phyloP scores from a whole-genome alignment of 208 protist genomes.

The Acanthamoeba divionensis region DNA sequence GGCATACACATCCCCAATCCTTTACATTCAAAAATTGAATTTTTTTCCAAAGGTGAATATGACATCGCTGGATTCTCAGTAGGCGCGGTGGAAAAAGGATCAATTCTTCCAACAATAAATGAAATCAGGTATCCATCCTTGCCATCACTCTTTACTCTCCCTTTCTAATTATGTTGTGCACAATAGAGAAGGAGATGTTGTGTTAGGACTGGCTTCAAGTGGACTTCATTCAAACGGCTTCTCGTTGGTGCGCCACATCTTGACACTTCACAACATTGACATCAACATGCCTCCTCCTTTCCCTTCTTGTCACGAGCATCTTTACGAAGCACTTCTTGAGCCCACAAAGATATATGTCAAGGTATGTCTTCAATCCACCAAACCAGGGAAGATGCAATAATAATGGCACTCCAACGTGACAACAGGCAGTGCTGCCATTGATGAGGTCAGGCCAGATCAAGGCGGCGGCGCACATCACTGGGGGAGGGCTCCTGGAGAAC shows the following conservation, averaged over 20 bases:
- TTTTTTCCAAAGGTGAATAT: constrained; percentile 73
- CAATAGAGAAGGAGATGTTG: constrained; percentile 47
- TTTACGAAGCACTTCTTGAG: constrained; percentile 69
- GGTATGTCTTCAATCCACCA: neutral
- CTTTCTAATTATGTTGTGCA: neutral
- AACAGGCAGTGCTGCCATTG: constrained; percentile 58
- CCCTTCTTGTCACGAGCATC: neutral
- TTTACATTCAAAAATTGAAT: neutral
- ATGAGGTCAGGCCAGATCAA: constrained; percentile 65
- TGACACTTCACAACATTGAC: constrained; percentile 38
- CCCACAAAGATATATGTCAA: constrained; percentile 77
- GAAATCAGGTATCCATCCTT: neutral
- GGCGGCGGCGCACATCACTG: constrained; percentile 79
- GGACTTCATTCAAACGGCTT: constrained; percentile 83
- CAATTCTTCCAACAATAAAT: constrained; percentile 68
- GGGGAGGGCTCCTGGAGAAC: constrained; percentile 79
- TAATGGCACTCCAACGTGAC: neutral
- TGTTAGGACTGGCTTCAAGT: constrained; percentile 64
- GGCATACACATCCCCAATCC: neutral
- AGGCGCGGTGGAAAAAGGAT: constrained; percentile 71
- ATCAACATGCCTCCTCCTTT: constrained; percentile 26
- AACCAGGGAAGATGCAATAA: neutral
- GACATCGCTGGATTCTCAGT: constrained; percentile 83
- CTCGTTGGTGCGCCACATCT: constrained; percentile 77
- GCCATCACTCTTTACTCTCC: neutral